These are phyloP conservation scores for Elsinoe batatas DNA, from an alignment of 2,329 filamentous ascomycete species.

Conservation along the genomic window DNA sequence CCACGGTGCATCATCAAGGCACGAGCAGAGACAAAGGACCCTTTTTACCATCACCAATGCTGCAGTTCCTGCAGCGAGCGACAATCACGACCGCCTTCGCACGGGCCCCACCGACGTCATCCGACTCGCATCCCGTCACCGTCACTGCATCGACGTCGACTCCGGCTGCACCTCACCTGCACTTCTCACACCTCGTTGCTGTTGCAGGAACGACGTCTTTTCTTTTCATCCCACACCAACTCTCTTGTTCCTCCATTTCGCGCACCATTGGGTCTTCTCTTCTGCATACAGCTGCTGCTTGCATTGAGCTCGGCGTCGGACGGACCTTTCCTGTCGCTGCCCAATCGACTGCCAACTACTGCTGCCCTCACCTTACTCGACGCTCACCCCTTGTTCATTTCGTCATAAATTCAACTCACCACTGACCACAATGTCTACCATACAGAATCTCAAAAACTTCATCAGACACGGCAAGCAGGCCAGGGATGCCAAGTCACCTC, in stretches of 20 bases:
- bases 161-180: neutral
- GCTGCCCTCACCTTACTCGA: slow-evolving; percentile 3
- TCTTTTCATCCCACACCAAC: neutral
- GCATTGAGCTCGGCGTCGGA: slow-evolving; percentile 4
- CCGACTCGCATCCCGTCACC: slow-evolving; percentile 8
- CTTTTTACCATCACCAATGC: neutral
- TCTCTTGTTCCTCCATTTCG: neutral
- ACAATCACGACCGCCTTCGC: neutral
- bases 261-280: neutral
- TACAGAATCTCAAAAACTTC: slow-evolving; percentile 97
- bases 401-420: neutral
- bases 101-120: slow-evolving; percentile 10
- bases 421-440: slow-evolving; percentile 50
- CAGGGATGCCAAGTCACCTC: slow-evolving; percentile 51
- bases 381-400: neutral
- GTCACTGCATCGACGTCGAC: too few species aligned
- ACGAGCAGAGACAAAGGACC: slow-evolving; percentile 8
- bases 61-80: neutral
- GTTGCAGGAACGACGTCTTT: neutral
- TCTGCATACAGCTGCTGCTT: neutral
- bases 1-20: neutral
- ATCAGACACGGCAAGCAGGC: slow-evolving; percentile 97
- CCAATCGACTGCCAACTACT: neutral
- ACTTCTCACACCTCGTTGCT: neutral
- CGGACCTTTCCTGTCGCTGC: slow-evolving; percentile 4